phyloP scores from a whole-genome alignment of 202 grass and related monocot species.

The Alloteropsis angusta region DNA sequence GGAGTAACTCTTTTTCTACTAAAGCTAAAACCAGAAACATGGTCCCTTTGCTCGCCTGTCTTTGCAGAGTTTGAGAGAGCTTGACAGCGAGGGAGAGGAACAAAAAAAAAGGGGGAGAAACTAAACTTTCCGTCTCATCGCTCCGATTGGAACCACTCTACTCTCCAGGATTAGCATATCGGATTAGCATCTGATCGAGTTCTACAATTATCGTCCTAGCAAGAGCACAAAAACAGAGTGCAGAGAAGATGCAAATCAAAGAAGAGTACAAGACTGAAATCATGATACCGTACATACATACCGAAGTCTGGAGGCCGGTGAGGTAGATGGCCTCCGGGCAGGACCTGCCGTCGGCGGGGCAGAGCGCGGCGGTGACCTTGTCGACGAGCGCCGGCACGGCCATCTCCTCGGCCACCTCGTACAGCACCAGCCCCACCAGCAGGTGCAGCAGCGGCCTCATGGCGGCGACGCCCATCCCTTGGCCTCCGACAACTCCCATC shows the following conservation, averaged over 20 bases:
- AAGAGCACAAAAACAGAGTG: neutral
- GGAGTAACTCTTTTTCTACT: neutral
- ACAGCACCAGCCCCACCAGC: conserved; percentile 47
- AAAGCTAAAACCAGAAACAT: neutral
- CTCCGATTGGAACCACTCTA: too few relatives aligned
- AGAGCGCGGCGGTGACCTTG: conserved; percentile 59
- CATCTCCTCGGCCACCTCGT: conserved; percentile 83
- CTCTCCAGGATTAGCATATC: too few relatives aligned
- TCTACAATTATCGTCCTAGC: neutral
- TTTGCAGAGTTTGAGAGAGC: too few relatives aligned
- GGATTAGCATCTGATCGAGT: too few relatives aligned
- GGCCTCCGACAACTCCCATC: conserved; percentile 14
- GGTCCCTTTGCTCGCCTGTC: too few relatives aligned
- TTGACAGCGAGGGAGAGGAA: too few relatives aligned
- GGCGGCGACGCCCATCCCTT: neutral
- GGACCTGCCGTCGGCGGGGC: conserved; percentile 19
- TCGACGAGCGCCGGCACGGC: conserved; percentile 72
- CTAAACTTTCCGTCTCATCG: too few relatives aligned
- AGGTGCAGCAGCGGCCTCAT: conserved; percentile 49
- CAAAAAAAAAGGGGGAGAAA: too few relatives aligned
- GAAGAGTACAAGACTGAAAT: too few relatives aligned
- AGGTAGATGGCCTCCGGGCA: conserved; percentile 85
- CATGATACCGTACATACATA: too few relatives aligned
- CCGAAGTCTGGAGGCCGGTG: conserved; percentile 42
- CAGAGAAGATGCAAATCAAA: neutral